phyloP scores from a whole-genome alignment of 495 filamentous ascomycete genomes.

The Peziza echinospora region DNA sequence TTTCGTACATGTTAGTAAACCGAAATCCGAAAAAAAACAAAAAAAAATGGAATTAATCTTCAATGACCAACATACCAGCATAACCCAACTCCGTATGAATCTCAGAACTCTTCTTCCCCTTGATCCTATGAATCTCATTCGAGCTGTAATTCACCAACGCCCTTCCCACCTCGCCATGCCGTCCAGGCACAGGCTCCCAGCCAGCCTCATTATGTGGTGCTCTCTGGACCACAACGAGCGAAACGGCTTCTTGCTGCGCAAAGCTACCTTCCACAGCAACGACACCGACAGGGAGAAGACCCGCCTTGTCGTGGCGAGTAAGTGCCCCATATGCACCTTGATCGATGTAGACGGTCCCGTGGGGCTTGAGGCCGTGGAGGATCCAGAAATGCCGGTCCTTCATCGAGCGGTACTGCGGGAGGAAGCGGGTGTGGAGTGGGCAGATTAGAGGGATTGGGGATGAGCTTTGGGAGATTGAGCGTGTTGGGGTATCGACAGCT shows the following conservation, averaged over 20 bases:
- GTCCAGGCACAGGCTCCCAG: conserved; percentile 32
- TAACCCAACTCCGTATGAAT: conserved; percentile 66
- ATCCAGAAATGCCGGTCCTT: conserved; percentile 93
- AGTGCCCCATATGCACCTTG: conserved; percentile 64
- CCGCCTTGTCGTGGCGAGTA: conserved; percentile 41
- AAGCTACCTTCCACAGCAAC: conserved; percentile 72
- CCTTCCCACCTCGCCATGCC: conserved; percentile 72
- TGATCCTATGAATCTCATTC: conserved; percentile 58
- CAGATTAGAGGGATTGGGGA: conserved; percentile 9
- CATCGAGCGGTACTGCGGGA: conserved; percentile 67
- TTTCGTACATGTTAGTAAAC: neutral
- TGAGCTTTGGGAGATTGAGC: neutral
- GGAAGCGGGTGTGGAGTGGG: conserved; percentile 80
- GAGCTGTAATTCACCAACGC: conserved; percentile 90
- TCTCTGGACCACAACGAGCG: conserved; percentile 51
- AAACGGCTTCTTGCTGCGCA: conserved; percentile 76
- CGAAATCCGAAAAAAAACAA: neutral
- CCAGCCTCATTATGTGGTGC: conserved; percentile 17
- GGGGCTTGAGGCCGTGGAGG: conserved; percentile 76
- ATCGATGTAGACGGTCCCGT: conserved; percentile 84
- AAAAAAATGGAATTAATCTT: neutral
- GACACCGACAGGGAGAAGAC: conserved; percentile 81
- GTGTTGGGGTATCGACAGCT: conserved; percentile 6
- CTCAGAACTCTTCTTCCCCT: conserved; percentile 59
- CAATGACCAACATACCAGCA: conserved; percentile 23